These are phyloP conservation scores for Malus hybrid DNA, from an alignment of 331 rosid species.

Conservation along the genomic window DNA sequence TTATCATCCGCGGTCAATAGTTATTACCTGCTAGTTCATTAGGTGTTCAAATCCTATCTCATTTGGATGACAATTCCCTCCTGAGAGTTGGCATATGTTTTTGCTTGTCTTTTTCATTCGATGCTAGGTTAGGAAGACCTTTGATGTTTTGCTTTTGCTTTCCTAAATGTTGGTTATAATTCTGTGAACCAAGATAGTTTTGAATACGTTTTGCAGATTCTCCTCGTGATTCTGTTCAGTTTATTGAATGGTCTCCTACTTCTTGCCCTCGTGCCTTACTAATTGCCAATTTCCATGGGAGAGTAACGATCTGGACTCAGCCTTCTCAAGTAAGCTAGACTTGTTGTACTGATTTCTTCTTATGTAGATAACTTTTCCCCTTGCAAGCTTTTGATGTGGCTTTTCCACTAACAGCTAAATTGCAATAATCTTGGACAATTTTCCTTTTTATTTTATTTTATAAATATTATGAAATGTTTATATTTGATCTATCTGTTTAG, in stretches of 20 bases:
- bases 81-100: background rate
- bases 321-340: slow-evolving; percentile 71
- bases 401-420: background rate
- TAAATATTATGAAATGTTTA: background rate
- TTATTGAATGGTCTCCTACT: slow-evolving; percentile 93
- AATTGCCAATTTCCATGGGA: slow-evolving; percentile 88
- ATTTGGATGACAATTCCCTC: background rate
- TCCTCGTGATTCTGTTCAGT: slow-evolving; percentile 88
- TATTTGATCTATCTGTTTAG: slow-evolving; percentile 34
- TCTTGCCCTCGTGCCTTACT: slow-evolving; percentile 78
- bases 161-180: background rate
- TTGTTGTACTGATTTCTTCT: background rate
- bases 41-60: background rate
- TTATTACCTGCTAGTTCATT: background rate
- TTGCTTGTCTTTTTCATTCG: background rate
- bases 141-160: background rate
- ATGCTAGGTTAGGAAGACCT: background rate
- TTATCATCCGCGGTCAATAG: background rate
- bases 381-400: background rate
- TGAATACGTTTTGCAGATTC: slow-evolving; percentile 52
- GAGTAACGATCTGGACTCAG: slow-evolving; percentile 92
- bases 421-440: background rate
- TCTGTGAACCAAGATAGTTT: slow-evolving; percentile 14
- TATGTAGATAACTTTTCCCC: background rate
- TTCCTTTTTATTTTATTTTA: background rate